Base-by-base conservation (phyloP, 75 land plant genomes). In the Gnetum montanum region DNA sequence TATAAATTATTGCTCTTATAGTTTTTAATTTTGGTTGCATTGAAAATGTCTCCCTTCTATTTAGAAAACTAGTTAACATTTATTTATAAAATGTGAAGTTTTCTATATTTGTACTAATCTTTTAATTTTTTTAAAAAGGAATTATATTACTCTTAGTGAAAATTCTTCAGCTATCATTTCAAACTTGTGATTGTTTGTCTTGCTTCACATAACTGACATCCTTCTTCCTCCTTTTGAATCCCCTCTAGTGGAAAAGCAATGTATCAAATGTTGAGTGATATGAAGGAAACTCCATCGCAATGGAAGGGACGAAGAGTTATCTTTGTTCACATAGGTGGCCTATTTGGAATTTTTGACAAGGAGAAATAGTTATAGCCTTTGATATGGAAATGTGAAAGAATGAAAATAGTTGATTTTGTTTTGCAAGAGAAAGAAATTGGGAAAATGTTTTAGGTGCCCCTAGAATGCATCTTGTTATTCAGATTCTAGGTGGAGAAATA, bases 261-360 rank as follows among this genome's bases (percentile, higher is more conserved):
- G 25, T 77, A 60, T 62, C 75, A 78, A 20, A 58, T 94, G 90
- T 50, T 89, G 44, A 75, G 74, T 25, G 91, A 86, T 60, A 94
- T 89, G 96, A 68, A 59, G 33, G 72, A 75, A 49, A 79, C 82
- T 31, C 94, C 95, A 13, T 38, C 58, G 13, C 61, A 93, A 34
- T 94, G 98, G 98, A 75, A 70, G 61, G 98, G 96, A 31, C 77
- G 77, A 47, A 94, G 72, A 58, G 68, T 94, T 16, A 76, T 94
- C 7, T 94, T 94, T 58, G 64, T 94, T 34, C 98, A 94, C 69
- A 83, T 96, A 1, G 98, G 98, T 6, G 98, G 98, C 8, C 79
- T 94, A 1, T 75, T 94, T 13, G 98, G 98, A 0, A 71, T 94
- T 69, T 94, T 66, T 55, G 96, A 94, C 60, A 94, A 94, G 46